Percentiles rank a stretch among this genome's conserved stretches.
Evolutionary conservation across 768 basidiomycete species (phyloP).

Genomic region (Clavulina sp.): DNA sequence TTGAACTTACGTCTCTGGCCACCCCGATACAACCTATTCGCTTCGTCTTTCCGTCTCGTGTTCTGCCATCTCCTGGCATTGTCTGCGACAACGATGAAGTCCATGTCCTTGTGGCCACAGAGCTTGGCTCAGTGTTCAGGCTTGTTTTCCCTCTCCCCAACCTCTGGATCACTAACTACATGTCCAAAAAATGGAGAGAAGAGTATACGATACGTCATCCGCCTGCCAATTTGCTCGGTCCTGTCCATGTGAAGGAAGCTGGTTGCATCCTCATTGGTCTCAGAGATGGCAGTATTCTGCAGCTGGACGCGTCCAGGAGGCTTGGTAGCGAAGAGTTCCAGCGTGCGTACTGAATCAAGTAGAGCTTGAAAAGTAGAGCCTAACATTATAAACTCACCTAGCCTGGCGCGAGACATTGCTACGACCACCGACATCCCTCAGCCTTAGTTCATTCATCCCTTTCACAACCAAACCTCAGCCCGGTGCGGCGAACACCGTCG

Average conservation of each 20-base stretch:
- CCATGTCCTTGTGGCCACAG: slow-evolving; percentile 54
- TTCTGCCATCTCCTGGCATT: slow-evolving; percentile 48
- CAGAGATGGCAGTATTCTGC: slow-evolving; percentile 10
- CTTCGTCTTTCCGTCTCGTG: slow-evolving; percentile 54
- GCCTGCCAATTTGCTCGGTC: slow-evolving; percentile 23
- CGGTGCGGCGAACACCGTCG: slow-evolving; percentile 42
- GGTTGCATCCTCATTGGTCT: slow-evolving; percentile 13
- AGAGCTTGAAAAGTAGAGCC: slow-evolving; percentile 3
- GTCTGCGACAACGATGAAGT: slow-evolving; percentile 37
- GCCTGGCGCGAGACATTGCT: slow-evolving; percentile 56
- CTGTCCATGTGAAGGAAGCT: slow-evolving; percentile 17
- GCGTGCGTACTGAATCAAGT: neutral
- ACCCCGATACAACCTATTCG: slow-evolving; percentile 47
- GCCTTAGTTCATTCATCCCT: slow-evolving; percentile 47
- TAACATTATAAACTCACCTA: slow-evolving; percentile 18
- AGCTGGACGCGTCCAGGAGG: slow-evolving; percentile 8
- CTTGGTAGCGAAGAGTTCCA: slow-evolving; percentile 2
- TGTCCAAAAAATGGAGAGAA: slow-evolving; percentile 27
- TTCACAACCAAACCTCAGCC: slow-evolving; percentile 21
- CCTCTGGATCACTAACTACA: slow-evolving; percentile 9
- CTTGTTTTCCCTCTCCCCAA: slow-evolving; percentile 43
- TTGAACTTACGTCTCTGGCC: slow-evolving; percentile 64
- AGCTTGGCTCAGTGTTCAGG: slow-evolving; percentile 53
- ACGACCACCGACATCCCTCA: slow-evolving; percentile 36
- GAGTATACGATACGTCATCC: slow-evolving; percentile 49